Base-by-base conservation (phyloP, 441 rosid genomes). In the Kokia cookei region DNA sequence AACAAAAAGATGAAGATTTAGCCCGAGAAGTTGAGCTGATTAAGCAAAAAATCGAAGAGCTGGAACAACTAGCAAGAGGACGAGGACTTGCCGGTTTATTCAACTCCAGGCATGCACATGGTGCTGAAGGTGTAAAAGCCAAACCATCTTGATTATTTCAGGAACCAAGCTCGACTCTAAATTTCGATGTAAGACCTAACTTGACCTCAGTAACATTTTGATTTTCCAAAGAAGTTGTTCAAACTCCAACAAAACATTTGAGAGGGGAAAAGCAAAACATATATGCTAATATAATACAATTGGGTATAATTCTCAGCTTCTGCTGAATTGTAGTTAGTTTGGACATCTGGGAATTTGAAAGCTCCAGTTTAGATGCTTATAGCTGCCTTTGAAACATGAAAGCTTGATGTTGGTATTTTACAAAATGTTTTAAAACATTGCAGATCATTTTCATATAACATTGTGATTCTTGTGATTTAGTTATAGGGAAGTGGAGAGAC, bases 61-160 rank as follows among this genome's bases (percentile, higher is more conserved):
- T 90, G 2, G 96, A 90, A 79, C 82, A 82, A 72, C 86, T 84
- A 54, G 87, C 88, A 22, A 82, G 73, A 70, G 79, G 81, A 54
- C 87, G 77, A 55, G 88, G 90, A 66, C 79, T 89, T 37, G 26
- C 71, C n/a, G 89, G 89, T 37, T 55, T 87, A 15, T 74, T 87
- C 74, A 59, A 80, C 81, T 62, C 82, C 67, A 82, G 73, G 75
- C 83, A 73, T 65, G 75, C 70, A 15, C 27, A 58, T 73, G 40
- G n/a, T 2, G 0, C 59, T 1, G 80, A 80, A 73, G 74, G 66
- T 72, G 82, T 43, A 22, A 83, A 84, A 43, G 76, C 62, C 27
- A 77, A 76, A 55, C 74, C 82, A 3, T 65, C 54, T n/a, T 84
- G 65, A 75, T 66, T 3, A 29, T 64, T 53, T 13, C 42, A 66